Evolutionary conservation across 495 filamentous ascomycete genomes (phyloP).

Genomic region (Cairneyella variabilis): DNA sequence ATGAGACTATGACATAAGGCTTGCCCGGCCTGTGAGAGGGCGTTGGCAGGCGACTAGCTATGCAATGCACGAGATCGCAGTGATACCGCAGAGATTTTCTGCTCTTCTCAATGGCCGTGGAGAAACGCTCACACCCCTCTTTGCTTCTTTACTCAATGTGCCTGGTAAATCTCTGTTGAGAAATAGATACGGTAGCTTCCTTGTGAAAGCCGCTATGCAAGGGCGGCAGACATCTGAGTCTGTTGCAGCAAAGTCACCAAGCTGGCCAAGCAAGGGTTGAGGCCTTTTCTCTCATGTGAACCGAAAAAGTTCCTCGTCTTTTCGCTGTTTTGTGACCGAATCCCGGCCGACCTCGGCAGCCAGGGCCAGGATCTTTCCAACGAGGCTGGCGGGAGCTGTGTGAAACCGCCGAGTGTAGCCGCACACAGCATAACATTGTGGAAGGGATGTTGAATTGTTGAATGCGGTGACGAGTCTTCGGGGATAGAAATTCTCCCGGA

Average conservation of each 20-base stretch:
- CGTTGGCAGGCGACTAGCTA: no score
- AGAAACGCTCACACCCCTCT: no score
- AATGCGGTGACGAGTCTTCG: no score
- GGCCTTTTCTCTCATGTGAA: conserved; percentile 13
- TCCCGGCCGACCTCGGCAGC: conserved; percentile 22
- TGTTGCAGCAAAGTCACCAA: background rate
- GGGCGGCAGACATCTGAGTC: background rate
- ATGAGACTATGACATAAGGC: conserved; percentile 2
- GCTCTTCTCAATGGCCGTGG: background rate
- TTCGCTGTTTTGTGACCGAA: conserved; percentile 11
- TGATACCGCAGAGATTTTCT: no score
- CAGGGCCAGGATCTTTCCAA: background rate
- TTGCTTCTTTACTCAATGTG: no score
- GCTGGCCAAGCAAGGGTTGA: background rate
- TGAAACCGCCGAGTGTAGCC: no score
- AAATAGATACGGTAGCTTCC: background rate
- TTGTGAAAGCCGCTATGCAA: background rate
- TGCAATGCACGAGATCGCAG: no score
- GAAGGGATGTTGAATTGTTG: no score
- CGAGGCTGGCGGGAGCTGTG: conserved; percentile 11
- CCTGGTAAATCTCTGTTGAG: background rate
- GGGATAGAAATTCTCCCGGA: no score
- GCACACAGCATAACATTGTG: no score
- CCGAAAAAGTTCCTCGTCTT: conserved; percentile 16
- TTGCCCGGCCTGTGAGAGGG: no score